Evolutionary conservation across 2,329 filamentous ascomycete genomes (phyloP).

Genomic region (Colletotrichum sp.): DNA sequence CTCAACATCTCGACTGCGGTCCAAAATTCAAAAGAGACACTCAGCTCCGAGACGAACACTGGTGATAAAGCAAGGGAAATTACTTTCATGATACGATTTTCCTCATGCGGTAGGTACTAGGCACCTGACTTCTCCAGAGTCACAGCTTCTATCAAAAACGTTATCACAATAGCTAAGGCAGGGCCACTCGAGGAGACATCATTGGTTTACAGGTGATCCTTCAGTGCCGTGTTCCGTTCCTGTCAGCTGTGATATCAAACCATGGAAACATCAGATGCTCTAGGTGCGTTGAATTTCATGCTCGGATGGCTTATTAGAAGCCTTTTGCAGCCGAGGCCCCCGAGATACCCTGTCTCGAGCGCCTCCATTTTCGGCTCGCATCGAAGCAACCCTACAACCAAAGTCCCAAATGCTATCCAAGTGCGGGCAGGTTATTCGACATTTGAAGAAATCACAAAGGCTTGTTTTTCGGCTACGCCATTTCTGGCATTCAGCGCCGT

Average conservation of each 20-base stretch:
- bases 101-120: not conserved
- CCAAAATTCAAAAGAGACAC: not conserved
- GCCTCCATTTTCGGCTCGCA: not conserved
- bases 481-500: not conserved
- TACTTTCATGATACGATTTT: not conserved
- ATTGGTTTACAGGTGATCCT: not conserved
- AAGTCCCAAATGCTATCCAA: not conserved
- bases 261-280: not conserved
- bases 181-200: not conserved
- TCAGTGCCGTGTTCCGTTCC: not conserved
- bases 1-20: not conserved
- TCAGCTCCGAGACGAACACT: not conserved
- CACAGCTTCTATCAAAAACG: not conserved
- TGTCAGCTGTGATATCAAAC: not conserved
- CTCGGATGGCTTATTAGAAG: fast-evolving
- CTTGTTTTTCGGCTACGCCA: not conserved
- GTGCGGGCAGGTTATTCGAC: not conserved
- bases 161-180: not conserved
- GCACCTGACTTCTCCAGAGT: not conserved
- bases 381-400: not conserved
- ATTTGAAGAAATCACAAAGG: not conserved
- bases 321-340: not conserved
- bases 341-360: not conserved
- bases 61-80: not conserved
- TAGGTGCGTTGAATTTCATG: not conserved